These are phyloP conservation scores for Priceomyces haplophilus DNA, from an alignment of 805 yeast genomes.

Conservation along the genomic window DNA sequence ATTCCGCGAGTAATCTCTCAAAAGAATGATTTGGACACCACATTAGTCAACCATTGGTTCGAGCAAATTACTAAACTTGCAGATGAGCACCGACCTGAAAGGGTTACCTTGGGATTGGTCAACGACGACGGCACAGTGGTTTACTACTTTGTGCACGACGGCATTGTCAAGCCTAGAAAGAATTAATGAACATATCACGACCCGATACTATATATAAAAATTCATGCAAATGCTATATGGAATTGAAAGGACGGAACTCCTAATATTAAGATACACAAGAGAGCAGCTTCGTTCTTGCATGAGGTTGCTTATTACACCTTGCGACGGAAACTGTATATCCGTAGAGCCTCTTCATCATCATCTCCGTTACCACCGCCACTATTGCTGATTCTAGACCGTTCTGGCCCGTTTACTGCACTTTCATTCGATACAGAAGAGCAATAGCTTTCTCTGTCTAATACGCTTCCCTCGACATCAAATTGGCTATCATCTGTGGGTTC, in stretches of 20 bases:
- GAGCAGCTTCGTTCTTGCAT: too few species aligned
- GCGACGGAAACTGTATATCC: constrained; percentile 2
- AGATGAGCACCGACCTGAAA: constrained; percentile 29
- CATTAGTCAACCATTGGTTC: constrained; percentile 42
- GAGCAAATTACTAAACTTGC: constrained; percentile 15
- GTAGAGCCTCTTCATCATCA: constrained; percentile 1
- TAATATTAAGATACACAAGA: too few species aligned
- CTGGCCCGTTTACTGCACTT: not conserved
- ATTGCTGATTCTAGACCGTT: not conserved
- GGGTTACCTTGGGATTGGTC: constrained; percentile 53
- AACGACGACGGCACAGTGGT: constrained; percentile 68
- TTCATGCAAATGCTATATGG: not conserved
- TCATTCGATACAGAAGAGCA: not conserved
- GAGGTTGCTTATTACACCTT: not conserved
- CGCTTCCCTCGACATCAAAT: not conserved
- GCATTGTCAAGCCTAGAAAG: constrained; percentile 61
- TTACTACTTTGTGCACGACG: constrained; percentile 66
- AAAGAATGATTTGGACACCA: constrained; percentile 30
- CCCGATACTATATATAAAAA: not conserved
- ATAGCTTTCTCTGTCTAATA: too few species aligned
- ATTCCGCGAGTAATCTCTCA: constrained; percentile 29
- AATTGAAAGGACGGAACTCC: too few species aligned
- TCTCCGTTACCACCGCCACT: constrained; percentile 1
- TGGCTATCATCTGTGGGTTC: not conserved
- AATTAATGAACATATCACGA: constrained; percentile 28